Percentiles rank a stretch among this genome's conserved stretches.
Evolutionary conservation across 169 alveolate species (phyloP).

Genomic region (Plasmodium billcollinsi): DNA sequence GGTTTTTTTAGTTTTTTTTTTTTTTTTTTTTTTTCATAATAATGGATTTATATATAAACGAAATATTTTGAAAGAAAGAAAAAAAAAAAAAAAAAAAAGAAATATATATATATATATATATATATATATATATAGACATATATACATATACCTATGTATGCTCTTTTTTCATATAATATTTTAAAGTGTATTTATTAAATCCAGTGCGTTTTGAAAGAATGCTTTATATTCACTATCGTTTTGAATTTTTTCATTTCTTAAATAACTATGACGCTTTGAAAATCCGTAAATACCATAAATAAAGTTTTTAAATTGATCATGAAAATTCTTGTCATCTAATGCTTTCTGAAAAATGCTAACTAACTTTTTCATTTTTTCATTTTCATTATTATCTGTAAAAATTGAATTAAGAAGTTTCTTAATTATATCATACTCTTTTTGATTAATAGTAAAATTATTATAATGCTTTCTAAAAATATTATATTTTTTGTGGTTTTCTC

Average conservation of each 20-base stretch:
- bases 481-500: conserved; percentile 8
- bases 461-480: conserved; percentile 16
- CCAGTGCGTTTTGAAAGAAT: no score
- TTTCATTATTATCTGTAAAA: not conserved
- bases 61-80: no score
- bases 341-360: conserved; percentile 2
- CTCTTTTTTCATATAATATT: no score
- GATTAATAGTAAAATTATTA: not conserved
- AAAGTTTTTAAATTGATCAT: conserved; percentile 11
- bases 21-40: no score
- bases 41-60: no score
- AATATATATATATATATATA: no score
- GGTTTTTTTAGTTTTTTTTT: no score
- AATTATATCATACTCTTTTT: conserved; percentile 7
- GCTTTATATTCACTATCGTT: not conserved
- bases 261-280: conserved; percentile 18
- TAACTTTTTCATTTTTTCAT: not conserved
- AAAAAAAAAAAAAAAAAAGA: no score
- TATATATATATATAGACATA: no score
- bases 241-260: not conserved
- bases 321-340: not conserved
- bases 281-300: conserved; percentile 15
- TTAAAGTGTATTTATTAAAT: no score
- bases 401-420: not conserved
- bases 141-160: no score